Evolutionary conservation across 495 filamentous ascomycete species (phyloP), one percentile per base, ranked within the genome.

Genomic region (Xylaria nigripes): DNA sequence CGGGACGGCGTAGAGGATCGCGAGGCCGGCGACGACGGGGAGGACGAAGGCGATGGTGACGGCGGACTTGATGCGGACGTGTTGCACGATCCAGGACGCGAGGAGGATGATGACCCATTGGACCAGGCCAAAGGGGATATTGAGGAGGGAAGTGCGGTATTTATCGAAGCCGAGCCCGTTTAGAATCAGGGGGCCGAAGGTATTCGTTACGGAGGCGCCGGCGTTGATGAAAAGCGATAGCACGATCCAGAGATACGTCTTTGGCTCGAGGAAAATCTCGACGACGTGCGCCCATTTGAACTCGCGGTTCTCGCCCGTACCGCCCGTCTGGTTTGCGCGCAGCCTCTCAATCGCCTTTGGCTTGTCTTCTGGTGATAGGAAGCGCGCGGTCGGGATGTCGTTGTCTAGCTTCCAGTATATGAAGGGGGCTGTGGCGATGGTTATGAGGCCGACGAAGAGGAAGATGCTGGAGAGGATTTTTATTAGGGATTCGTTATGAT

Each of bases 161-260:
- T 77, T 76, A 59, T 81, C 75, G 46, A 78, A 83, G 5, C 79
- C 78, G 0, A 85, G 66, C 0, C 81, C 81, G n/a, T 61, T 67
- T n/a, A 85, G 55, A 44, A 86, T 84, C 19, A 85, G 65, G 0
- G 82, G 80, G 0, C 81, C 81, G 48, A 83, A 84, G 9, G 71
- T 76, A 53, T 78, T 79, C 42, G 79, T 79, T 9, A 85, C 80
- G 36, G 72, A 72, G 2, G 81, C 81, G 16, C 82, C 82, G 24
- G 84, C 74, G 61, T 83, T 85, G 43, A 57, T 42, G 25, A 81
- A 72, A 16, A 86, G 66, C 13, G 76, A 66, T 67, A 85, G 80
- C 21, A 51, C 65, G 40, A 71, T 48, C 57, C 72, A 75, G 29
- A 78, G 61, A 45, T 76, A 79, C 1, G 73, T 77, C 55, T 79